Percentiles rank a stretch among this genome's conserved stretches.
Evolutionary conservation across 345 rosid genomes (phyloP).

Genomic region (Dimocarpus longan): DNA sequence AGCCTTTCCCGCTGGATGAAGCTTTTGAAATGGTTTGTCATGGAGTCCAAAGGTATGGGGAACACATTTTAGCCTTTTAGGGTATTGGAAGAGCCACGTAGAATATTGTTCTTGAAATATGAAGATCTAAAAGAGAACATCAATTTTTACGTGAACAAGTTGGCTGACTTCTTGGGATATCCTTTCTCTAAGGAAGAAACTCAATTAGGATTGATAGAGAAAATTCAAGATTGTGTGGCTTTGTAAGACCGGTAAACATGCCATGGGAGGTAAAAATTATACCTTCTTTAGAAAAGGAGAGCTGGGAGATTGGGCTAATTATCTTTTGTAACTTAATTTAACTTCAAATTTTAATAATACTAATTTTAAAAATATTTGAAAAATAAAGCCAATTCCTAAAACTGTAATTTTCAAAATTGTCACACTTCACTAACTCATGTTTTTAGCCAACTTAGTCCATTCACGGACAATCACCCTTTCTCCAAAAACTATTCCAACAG

Average conservation of each 20-base stretch:
- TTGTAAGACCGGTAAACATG: background rate
- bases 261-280: background rate
- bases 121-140: background rate
- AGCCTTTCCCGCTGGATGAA: background rate
- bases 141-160: background rate
- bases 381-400: too few relatives aligned
- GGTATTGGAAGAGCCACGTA: too few relatives aligned
- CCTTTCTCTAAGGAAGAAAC: background rate
- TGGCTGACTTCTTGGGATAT: background rate
- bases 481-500: too few relatives aligned
- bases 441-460: too few relatives aligned
- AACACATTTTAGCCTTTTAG: background rate
- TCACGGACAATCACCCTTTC: too few relatives aligned
- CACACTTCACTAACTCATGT: too few relatives aligned
- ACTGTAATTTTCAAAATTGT: too few relatives aligned
- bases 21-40: constrained; percentile 30
- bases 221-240: background rate
- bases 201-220: background rate
- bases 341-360: too few relatives aligned
- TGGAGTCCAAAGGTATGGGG: constrained; percentile 29
- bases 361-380: too few relatives aligned
- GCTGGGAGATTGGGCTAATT: background rate
- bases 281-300: background rate
- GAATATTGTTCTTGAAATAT: background rate
- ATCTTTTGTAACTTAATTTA: too few relatives aligned